Base-by-base conservation (phyloP, 345 rosid genomes). In the Eucalyptus shirleyi region DNA sequence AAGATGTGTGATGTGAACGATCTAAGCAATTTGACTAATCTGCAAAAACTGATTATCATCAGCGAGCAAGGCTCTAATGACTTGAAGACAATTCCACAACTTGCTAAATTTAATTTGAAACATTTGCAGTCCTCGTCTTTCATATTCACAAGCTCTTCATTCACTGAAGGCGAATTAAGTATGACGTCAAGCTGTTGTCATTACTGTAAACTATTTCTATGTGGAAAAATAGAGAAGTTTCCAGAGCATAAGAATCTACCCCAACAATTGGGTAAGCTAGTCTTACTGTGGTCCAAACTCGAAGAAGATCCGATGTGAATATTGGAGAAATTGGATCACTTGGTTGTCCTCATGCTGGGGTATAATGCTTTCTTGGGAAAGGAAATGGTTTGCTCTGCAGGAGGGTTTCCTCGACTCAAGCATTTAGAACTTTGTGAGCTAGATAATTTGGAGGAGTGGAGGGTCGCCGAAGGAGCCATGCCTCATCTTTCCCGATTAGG, bases 221-320 rank as follows among this genome's bases (percentile, higher is more conserved):
- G 0, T 0, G 59, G 26, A 8, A 21, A 1, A 1, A 55, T 21
- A 21, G 11, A 21, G 26, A 55, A 55, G 26, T 55, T 55, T 3
- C 26, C 26, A 8, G 1, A 55, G 21, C 1, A 55, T 3, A 8
- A 21, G 2, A 19, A 5, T 55, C 26, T 55, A 55, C 26, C 59
- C 59, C 0, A 55, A 5, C 59, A 55, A 55, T 21, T 55, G 59
- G 21, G 59, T 5, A 55, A 55, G 5, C 12, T 55, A 0, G 55
- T 51, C 21, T 50, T 50, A 17, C 0, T 1, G 6, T 0, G 0
- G 0, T 89, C 95, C 32, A 62, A 37, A 44, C 89, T 95, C 16
- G 2, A 14, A 5, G 94, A 92, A 59, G 95, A 92, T 82, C 94
- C 94, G 11, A 94, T 95, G 94, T 87, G 90, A 62, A 91, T 90